Percentiles rank a stretch among this genome's conserved stretches.
Evolutionary conservation across 371 early-diverging fungal species (phyloP).

Genomic region (Mucor lusitanicus): DNA sequence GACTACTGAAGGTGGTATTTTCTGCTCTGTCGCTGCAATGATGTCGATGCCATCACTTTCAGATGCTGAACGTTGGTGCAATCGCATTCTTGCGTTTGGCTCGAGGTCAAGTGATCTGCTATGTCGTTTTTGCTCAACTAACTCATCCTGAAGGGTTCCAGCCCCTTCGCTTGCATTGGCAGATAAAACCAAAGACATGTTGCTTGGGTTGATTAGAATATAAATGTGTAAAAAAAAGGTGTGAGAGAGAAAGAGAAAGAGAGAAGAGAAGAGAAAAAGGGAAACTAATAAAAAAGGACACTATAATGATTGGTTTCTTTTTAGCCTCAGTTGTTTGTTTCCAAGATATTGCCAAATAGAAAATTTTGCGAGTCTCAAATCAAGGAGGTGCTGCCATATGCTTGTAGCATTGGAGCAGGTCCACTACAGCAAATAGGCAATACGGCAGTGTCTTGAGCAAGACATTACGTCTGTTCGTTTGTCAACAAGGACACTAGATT

Average conservation of each 20-base stretch:
- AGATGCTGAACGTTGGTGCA: slow-evolving; percentile 25
- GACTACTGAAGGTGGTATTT: neutral
- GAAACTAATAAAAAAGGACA: slow-evolving; percentile 1
- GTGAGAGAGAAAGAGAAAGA: neutral
- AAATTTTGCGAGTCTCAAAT: neutral
- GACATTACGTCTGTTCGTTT: neutral
- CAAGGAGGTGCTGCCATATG: neutral
- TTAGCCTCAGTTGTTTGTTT: neutral
- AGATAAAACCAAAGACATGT: slow-evolving; percentile 5
- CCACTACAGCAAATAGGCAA: neutral
- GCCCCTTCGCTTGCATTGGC: slow-evolving; percentile 13
- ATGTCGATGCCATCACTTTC: slow-evolving; percentile 15
- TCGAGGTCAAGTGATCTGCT: slow-evolving; percentile 24
- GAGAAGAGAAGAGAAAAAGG: neutral
- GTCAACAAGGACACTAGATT: neutral
- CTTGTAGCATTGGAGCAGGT: neutral
- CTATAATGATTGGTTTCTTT: neutral
- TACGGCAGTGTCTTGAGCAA: neutral
- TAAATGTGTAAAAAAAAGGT: neutral
- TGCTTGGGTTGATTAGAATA: neutral
- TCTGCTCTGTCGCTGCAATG: neutral
- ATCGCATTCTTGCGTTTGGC: slow-evolving; percentile 1
- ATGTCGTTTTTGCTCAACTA: slow-evolving; percentile 12
- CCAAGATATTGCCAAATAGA: neutral
- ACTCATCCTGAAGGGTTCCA: slow-evolving; percentile 15